Conservation (phyloP, 495 filamentous ascomycete species). For the Hypoxylon perforatum region DNA sequence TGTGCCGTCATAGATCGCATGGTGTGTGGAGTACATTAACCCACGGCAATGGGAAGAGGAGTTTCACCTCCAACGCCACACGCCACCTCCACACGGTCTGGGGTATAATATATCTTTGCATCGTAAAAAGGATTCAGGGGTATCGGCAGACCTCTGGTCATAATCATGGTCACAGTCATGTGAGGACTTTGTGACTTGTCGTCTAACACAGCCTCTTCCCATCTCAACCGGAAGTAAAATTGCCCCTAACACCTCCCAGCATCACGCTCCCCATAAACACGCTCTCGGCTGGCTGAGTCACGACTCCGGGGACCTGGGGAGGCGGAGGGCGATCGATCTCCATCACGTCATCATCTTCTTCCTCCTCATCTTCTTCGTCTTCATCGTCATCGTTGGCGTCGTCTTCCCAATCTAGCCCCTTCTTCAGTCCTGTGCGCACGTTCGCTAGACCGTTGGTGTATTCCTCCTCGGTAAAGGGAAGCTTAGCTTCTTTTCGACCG, state of each 20-base stretch:
- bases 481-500: constrained; percentile 60
- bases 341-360: constrained; percentile 55
- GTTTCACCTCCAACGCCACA: too few relatives aligned
- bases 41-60: too few relatives aligned
- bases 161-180: too few relatives aligned
- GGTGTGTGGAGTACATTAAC: too few relatives aligned
- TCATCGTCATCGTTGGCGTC: constrained; percentile 69
- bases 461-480: constrained; percentile 75
- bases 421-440: constrained; percentile 74
- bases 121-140: too few relatives aligned
- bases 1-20: too few relatives aligned
- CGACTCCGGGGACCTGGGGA: constrained; percentile 43
- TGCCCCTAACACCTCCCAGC: constrained; percentile 66
- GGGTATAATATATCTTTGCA: too few relatives aligned
- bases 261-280: constrained; percentile 60
- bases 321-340: constrained; percentile 55
- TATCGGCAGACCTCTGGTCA: too few relatives aligned
- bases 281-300: constrained; percentile 47
- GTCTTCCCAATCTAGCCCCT: constrained; percentile 67
- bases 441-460: constrained; percentile 72
- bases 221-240: constrained; percentile 29
- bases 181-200: neutral
- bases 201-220: neutral
- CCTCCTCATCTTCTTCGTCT: constrained; percentile 62
- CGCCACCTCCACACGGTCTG: too few relatives aligned